Conservation (phyloP, 306 rosid genomes). For the Argentina anserina region DNA sequence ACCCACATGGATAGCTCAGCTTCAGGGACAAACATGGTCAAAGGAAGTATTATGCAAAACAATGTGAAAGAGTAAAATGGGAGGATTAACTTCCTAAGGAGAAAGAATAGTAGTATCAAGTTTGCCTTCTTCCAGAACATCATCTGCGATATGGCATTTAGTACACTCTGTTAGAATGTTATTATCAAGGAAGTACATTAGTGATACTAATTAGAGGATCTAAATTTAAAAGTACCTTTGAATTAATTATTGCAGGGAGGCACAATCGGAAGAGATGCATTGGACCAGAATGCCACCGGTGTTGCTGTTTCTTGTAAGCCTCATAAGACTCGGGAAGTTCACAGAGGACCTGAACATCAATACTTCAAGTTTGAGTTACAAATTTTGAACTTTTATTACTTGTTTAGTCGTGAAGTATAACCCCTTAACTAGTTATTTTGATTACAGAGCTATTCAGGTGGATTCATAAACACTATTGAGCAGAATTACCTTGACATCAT, state of each 20-base stretch:
- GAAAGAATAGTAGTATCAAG: constrained; percentile 64
- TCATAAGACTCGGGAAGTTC: constrained; percentile 78
- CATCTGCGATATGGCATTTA: constrained; percentile 40
- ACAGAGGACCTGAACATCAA: constrained; percentile 58
- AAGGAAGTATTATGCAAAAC: constrained; percentile 76
- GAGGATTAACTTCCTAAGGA: constrained; percentile 63
- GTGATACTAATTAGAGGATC: neutral
- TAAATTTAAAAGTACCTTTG: constrained; percentile 38
- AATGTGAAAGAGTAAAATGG: constrained; percentile 84
- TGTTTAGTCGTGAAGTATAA: no score
- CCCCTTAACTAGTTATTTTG: neutral
- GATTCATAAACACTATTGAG: neutral
- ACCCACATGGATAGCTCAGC: constrained; percentile 81
- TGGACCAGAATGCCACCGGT: constrained; percentile 75
- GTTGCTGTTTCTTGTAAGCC: constrained; percentile 70
- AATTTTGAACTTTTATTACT: neutral
- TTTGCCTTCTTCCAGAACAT: constrained; percentile 61
- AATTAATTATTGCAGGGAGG: constrained; percentile 52
- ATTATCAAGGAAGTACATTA: neutral
- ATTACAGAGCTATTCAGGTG: neutral
- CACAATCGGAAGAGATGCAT: constrained; percentile 75
- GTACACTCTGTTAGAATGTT: constrained; percentile 19
- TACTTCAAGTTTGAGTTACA: constrained; percentile 5
- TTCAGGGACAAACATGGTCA: constrained; percentile 80
- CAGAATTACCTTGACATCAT: constrained; percentile 62